Evolutionary conservation across 1,284 basidiomycete genomes (phyloP).

Genomic region (Schizophyllum amplum): DNA sequence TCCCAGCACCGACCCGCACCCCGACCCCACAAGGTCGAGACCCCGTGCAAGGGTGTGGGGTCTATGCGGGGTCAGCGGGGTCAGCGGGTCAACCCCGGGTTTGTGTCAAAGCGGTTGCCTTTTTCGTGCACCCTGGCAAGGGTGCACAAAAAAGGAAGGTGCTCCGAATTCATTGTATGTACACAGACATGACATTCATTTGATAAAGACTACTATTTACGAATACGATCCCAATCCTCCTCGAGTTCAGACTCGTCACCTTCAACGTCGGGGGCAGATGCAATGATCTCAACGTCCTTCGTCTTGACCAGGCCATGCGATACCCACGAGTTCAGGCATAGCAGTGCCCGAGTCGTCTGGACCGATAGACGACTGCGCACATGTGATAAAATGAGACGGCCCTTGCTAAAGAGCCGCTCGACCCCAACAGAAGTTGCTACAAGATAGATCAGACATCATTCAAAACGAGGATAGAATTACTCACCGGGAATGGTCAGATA

Average conservation of each 20-base stretch:
- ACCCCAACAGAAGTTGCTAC: slow-evolving; percentile 6
- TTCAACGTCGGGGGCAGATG: neutral
- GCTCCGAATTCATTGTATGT: too few species aligned
- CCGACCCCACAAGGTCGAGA: too few species aligned
- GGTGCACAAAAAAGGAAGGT: too few species aligned
- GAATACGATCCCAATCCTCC: neutral
- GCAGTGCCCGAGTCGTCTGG: slow-evolving; percentile 1
- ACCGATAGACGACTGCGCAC: slow-evolving; percentile 5
- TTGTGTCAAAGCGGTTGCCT: too few species aligned
- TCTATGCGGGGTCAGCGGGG: too few species aligned
- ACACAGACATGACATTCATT: too few species aligned
- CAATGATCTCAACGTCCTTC: slow-evolving; percentile 2
- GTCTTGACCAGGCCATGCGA: slow-evolving; percentile 2
- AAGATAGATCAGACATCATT: neutral
- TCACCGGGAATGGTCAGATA: slow-evolving; percentile 5
- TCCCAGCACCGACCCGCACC: too few species aligned
- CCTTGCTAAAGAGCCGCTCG: slow-evolving; percentile 8
- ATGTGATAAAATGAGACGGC: slow-evolving; percentile 7
- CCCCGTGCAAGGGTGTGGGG: too few species aligned
- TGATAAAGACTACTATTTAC: too few species aligned
- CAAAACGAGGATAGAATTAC: neutral
- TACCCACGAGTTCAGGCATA: slow-evolving; percentile 11
- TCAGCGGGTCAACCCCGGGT: too few species aligned
- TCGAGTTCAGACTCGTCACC: neutral
- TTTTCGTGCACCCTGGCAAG: too few species aligned